Evolutionary conservation across 2,329 filamentous ascomycete species (phyloP).

Genomic region (Phaeosphaeriaceae sp.): DNA sequence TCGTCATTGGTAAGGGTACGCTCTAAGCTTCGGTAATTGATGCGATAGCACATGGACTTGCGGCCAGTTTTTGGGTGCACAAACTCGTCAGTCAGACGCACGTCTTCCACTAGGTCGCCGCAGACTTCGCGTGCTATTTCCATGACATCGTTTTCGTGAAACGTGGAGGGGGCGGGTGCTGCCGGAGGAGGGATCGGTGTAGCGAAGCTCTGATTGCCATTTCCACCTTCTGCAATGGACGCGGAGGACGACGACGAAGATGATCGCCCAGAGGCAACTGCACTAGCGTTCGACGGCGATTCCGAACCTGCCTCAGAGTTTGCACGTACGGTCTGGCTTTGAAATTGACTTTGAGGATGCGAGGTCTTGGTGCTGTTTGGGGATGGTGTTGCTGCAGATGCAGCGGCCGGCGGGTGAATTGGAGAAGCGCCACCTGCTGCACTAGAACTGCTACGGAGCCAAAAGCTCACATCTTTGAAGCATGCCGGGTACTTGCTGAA

Average conservation of each 20-base stretch:
- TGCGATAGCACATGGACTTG: conserved; percentile 87
- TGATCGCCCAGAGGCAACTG: not conserved
- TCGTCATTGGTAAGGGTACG: conserved; percentile 86
- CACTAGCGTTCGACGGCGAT: conserved; percentile 3
- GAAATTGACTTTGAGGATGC: conserved; percentile 10
- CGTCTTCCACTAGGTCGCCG: conserved; percentile 87
- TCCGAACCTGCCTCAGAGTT: conserved; percentile 3
- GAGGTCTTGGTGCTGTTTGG: conserved; percentile 14
- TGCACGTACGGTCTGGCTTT: not conserved
- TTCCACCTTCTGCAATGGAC: conserved; percentile 2
- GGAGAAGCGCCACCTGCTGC: conserved; percentile 33
- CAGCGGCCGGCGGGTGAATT: conserved; percentile 19
- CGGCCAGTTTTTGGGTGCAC: conserved; percentile 83
- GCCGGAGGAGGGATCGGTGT: conserved; percentile 50
- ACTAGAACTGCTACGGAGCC: conserved; percentile 62
- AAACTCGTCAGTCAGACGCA: conserved; percentile 84
- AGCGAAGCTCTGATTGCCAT: not conserved
- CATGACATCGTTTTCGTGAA: conserved; percentile 98
- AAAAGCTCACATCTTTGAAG: conserved; percentile 93
- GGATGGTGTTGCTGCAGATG: conserved; percentile 6
- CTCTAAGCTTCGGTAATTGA: conserved; percentile 93
- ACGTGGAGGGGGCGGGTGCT: conserved; percentile 48
- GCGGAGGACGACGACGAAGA: conserved; percentile 23
- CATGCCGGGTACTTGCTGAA: conserved; percentile 93
- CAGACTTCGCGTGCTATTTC: conserved; percentile 85